Evolutionary conservation across 495 filamentous ascomycete genomes (phyloP).

Genomic region (Talaromyces liani): DNA sequence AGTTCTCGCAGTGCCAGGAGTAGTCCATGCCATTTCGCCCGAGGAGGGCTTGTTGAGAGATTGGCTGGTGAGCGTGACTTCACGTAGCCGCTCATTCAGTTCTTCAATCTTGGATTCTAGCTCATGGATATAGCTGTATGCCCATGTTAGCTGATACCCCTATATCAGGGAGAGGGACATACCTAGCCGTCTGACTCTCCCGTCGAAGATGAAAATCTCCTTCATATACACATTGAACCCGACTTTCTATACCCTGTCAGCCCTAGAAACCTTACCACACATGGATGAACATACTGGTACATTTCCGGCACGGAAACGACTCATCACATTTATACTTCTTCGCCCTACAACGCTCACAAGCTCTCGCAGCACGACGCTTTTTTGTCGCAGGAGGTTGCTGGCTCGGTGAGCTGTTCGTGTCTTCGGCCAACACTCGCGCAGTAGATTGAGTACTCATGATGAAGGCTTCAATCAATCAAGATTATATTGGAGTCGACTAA

Average conservation of each 20-base stretch:
- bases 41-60: not conserved
- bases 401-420: not conserved
- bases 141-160: not conserved
- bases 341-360: conserved; percentile 32
- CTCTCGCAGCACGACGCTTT: conserved; percentile 29
- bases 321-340: conserved; percentile 42
- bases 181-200: not conserved
- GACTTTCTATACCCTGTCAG: not conserved
- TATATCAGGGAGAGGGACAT: not conserved
- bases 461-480: not conserved
- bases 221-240: not conserved
- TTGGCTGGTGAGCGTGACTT: conserved; percentile 4
- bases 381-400: conserved; percentile 13
- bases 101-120: conserved; percentile 34
- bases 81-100: conserved; percentile 10
- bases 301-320: conserved; percentile 32
- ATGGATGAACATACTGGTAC: conserved; percentile 21
- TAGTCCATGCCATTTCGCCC: not conserved
- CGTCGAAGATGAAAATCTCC: not conserved
- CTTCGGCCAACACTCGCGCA: not conserved
- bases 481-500: not conserved
- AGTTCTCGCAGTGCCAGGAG: not conserved
- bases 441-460: not conserved
- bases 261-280: not conserved
- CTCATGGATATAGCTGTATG: conserved; percentile 23